Conservation (phyloP, 106 monocot species). For the Narthecium ossifragum region DNA sequence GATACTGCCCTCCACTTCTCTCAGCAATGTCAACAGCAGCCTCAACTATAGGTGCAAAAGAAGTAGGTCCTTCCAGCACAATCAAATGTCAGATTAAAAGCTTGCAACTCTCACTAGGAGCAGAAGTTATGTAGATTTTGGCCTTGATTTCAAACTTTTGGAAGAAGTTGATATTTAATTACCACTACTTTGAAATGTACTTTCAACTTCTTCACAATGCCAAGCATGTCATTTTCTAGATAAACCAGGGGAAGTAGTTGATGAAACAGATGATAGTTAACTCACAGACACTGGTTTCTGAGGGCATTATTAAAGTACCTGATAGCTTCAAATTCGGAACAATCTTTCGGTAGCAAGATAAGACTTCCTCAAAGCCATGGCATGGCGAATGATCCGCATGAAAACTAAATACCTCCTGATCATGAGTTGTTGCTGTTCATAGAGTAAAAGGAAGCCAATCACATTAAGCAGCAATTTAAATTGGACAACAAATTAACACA, state of each 20-base stretch:
- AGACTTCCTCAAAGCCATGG: slow-evolving; percentile 71
- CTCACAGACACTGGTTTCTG: background rate
- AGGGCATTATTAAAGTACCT: slow-evolving; percentile 24
- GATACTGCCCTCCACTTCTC: slow-evolving; percentile 46
- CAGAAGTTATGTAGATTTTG: no score
- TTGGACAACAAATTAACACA: background rate
- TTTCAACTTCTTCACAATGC: no score
- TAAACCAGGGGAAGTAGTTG: no score
- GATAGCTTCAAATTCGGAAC: slow-evolving; percentile 42
- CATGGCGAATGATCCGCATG: slow-evolving; percentile 51
- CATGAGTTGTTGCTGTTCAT: slow-evolving; percentile 53
- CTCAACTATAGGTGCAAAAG: slow-evolving; percentile 53
- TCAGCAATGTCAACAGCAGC: slow-evolving; percentile 58
- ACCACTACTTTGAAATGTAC: no score
- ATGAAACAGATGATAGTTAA: no score
- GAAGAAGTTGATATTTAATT: no score
- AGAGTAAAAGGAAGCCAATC: background rate
- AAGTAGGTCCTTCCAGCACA: slow-evolving; percentile 44
- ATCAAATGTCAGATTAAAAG: background rate
- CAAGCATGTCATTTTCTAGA: no score
- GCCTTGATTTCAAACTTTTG: no score
- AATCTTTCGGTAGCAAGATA: slow-evolving; percentile 47
- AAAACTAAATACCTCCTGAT: slow-evolving; percentile 62
- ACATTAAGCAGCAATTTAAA: background rate
- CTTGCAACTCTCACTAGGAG: background rate